Evolutionary conservation across 1,284 basidiomycete species (phyloP).

Genomic region (Tilletia horrida): DNA sequence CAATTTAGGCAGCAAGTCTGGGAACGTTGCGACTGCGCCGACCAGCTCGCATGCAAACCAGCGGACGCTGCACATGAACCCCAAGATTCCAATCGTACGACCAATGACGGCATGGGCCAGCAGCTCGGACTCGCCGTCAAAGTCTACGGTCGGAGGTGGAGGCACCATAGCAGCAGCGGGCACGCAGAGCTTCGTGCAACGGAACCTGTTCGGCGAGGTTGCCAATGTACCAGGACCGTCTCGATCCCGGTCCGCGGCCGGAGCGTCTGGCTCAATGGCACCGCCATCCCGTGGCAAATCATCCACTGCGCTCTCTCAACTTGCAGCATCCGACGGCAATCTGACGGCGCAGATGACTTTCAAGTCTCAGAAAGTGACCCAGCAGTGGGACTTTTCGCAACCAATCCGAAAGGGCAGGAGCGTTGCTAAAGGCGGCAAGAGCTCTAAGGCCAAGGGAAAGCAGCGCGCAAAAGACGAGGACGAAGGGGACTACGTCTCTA

Average conservation of each 20-base stretch:
- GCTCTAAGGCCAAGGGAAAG: background rate
- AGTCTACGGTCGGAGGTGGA: no score
- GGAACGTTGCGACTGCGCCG: no score
- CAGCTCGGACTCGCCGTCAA: no score
- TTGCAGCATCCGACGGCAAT: background rate
- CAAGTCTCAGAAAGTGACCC: slow-evolving; percentile 12
- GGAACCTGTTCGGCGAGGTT: slow-evolving; percentile 7
- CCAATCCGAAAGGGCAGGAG: background rate
- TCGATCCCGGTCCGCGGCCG: background rate
- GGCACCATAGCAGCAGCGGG: no score
- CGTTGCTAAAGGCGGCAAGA: background rate
- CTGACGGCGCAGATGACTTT: slow-evolving; percentile 16
- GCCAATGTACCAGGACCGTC: slow-evolving; percentile 1
- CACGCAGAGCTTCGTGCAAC: background rate
- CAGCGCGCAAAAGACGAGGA: background rate
- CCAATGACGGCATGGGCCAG: no score
- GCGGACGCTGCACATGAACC: no score
- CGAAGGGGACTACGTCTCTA: background rate
- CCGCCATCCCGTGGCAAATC: background rate
- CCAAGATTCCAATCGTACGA: no score
- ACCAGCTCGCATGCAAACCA: no score
- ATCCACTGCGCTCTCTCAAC: background rate
- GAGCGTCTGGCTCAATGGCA: background rate
- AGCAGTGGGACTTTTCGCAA: slow-evolving; percentile 16
- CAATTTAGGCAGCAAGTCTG: no score